phyloP scores from a whole-genome alignment of 305 asterid genomes.

The Ajuga reptans region DNA sequence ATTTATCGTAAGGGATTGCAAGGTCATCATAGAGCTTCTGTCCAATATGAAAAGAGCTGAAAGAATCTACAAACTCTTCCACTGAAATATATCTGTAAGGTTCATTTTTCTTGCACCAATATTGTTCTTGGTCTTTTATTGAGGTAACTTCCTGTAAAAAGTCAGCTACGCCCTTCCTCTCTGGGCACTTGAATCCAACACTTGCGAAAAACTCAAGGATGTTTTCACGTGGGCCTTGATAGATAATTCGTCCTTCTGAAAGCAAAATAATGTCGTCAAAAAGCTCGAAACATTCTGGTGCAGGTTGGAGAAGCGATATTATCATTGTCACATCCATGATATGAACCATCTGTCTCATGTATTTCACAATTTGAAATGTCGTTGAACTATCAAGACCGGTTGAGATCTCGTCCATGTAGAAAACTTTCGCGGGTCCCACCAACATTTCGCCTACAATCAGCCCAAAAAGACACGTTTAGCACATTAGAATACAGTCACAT shows the following conservation, averaged over 20 bases:
- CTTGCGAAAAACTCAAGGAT: constrained; percentile 69
- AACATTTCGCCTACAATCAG: constrained; percentile 72
- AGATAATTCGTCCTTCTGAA: constrained; percentile 71
- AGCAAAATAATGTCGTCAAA: constrained; percentile 77
- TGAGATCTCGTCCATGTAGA: constrained; percentile 96
- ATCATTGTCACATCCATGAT: constrained; percentile 81
- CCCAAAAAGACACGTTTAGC: background rate
- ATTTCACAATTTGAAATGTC: constrained; percentile 71
- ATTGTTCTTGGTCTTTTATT: constrained; percentile 79
- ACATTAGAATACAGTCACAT: background rate
- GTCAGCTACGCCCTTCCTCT: constrained; percentile 88
- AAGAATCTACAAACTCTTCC: constrained; percentile 53
- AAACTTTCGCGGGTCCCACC: constrained; percentile 91
- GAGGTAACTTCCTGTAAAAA: constrained; percentile 93
- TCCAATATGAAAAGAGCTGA: constrained; percentile 64
- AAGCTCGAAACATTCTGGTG: constrained; percentile 83
- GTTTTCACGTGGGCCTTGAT: constrained; percentile 83
- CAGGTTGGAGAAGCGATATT: constrained; percentile 91
- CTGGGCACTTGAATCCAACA: constrained; percentile 86
- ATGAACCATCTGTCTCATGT: constrained; percentile 89
- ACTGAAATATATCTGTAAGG: constrained; percentile 59
- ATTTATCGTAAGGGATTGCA: constrained; percentile 55
- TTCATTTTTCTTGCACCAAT: constrained; percentile 64
- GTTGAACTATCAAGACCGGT: constrained; percentile 97
- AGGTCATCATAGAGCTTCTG: constrained; percentile 59